phyloP scores from a whole-genome alignment of 2,329 filamentous ascomycete genomes.

The Dendryphion nanum region DNA sequence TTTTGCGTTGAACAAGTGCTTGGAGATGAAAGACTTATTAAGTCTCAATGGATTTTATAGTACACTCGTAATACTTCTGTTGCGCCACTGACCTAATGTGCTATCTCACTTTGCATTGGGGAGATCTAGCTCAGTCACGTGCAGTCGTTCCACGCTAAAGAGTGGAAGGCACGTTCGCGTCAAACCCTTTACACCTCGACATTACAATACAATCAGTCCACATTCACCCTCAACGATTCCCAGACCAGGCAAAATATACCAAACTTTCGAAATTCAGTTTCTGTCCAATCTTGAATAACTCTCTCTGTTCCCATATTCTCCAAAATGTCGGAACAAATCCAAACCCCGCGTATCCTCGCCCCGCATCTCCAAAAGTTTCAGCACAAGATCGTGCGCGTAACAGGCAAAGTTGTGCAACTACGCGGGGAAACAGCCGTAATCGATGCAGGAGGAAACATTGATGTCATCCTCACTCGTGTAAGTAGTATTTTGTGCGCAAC shows the following conservation, averaged over 20 bases:
- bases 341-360: constrained; percentile 78
- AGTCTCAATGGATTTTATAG: no score
- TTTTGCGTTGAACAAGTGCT: no score
- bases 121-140: background rate
- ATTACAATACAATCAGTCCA: background rate
- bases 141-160: background rate
- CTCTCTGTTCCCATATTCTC: background rate
- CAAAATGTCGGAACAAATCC: constrained; percentile 30
- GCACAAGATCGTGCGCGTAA: constrained; percentile 72
- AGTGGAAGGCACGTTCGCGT: background rate
- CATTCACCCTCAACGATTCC: background rate
- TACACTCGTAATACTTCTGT: no score
- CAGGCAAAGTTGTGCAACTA: constrained; percentile 81
- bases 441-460: constrained; percentile 75
- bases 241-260: background rate
- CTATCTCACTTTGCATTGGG: no score
- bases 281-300: background rate
- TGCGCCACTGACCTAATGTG: no score
- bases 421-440: constrained; percentile 78
- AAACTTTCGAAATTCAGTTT: background rate
- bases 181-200: no score
- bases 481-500: background rate
- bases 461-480: constrained; percentile 71
- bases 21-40: no score
- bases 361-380: constrained; percentile 73